phyloP scores from a whole-genome alignment of 163 green algal species.

The Picocystis sp. region DNA sequence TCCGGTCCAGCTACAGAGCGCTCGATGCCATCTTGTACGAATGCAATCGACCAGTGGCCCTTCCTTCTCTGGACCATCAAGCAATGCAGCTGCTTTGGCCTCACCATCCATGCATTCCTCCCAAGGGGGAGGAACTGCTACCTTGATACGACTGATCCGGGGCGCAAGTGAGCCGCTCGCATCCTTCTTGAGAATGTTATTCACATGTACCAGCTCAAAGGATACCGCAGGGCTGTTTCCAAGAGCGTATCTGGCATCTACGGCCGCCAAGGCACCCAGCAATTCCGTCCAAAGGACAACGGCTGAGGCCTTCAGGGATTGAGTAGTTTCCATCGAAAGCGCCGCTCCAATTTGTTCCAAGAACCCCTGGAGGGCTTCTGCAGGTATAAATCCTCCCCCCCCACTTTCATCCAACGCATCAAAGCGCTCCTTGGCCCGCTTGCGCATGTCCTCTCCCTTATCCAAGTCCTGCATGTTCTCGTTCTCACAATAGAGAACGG shows the following conservation, averaged over 20 bases:
- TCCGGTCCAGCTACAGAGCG: constrained; percentile 14
- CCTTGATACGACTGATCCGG: neutral
- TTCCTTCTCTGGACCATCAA: neutral
- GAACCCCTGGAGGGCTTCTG: neutral
- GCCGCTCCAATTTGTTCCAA: neutral
- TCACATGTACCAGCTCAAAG: neutral
- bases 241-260: neutral
- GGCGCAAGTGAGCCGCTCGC: neutral
- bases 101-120: neutral
- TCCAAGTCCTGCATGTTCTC: constrained; percentile 7
- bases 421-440: neutral
- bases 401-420: constrained; percentile 9
- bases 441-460: neutral
- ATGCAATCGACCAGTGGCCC: constrained; percentile 24
- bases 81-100: neutral
- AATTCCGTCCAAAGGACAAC: constrained; percentile 3
- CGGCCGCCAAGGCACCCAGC: neutral
- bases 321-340: neutral
- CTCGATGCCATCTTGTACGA: constrained; percentile 20
- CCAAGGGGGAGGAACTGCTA: neutral
- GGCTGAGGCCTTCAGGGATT: neutral
- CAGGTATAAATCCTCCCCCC: constrained; percentile 8
- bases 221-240: neutral
- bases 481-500: constrained; percentile 21
- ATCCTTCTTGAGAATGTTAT: constrained; percentile 2